Conservation (phyloP, 1,284 basidiomycete species). For the Caloboletus firmus region DNA sequence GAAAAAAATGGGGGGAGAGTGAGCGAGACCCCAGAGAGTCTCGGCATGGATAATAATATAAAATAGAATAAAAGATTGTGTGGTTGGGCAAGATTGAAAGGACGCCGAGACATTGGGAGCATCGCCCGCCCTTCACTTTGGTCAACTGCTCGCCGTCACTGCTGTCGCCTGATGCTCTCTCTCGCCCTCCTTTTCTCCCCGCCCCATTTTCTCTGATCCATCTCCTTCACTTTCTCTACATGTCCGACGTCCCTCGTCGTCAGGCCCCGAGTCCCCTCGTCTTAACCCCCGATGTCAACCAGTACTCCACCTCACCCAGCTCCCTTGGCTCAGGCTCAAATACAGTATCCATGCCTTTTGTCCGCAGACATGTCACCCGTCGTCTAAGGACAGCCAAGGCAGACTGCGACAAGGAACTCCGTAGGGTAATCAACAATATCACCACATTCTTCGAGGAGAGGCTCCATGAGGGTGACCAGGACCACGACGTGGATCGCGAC, state of each 20-base stretch:
- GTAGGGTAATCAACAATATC: constrained; percentile 89
- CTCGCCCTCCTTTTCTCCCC: background rate
- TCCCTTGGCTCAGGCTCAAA: constrained; percentile 57
- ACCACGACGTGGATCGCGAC: constrained; percentile 60
- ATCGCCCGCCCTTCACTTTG: constrained; percentile 17
- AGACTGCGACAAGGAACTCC: constrained; percentile 93
- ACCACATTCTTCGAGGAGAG: constrained; percentile 92
- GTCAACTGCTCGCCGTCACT: constrained; percentile 5
- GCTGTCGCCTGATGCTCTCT: constrained; percentile 23
- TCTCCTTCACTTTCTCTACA: constrained; percentile 1
- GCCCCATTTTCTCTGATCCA: constrained; percentile 13
- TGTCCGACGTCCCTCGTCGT: constrained; percentile 47
- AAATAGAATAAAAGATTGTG: background rate
- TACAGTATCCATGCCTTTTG: constrained; percentile 87
- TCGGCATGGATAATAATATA: constrained; percentile 3
- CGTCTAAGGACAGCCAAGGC: constrained; percentile 93
- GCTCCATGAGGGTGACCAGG: constrained; percentile 72
- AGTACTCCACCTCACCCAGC: constrained; percentile 41
- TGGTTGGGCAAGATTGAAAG: constrained; percentile 13
- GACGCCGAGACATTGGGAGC: constrained; percentile 2
- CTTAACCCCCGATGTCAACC: constrained; percentile 64
- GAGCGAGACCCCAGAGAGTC: constrained; percentile 24
- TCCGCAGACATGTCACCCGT: constrained; percentile 90
- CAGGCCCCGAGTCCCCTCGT: constrained; percentile 77
- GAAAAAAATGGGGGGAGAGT: background rate